Evolutionary conservation across 2,329 filamentous ascomycete species (phyloP).

Genomic region (Neofusicoccum umdonicola): DNA sequence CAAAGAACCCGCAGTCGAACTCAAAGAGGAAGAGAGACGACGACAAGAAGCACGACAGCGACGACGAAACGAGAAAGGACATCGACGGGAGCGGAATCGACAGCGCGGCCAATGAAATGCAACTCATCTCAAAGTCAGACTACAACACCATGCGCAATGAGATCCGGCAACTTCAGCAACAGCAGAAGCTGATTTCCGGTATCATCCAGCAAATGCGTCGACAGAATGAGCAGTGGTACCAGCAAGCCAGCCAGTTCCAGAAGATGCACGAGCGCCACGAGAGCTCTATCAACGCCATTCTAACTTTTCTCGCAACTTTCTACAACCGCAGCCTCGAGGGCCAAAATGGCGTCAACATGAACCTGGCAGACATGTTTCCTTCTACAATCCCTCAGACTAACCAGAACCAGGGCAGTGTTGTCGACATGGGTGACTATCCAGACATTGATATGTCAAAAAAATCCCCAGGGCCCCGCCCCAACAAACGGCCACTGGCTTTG

Average conservation of each 20-base stretch:
- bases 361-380: conserved; percentile 79
- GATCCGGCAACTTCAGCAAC: conserved; percentile 75
- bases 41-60: conserved; percentile 68
- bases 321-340: conserved; percentile 92
- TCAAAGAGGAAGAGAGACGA: conserved; percentile 54
- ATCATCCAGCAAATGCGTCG: conserved; percentile 77
- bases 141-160: conserved; percentile 75
- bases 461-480: conserved; percentile 34
- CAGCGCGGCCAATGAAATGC: conserved; percentile 38
- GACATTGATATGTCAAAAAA: conserved; percentile 31
- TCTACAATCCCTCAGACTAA: conserved; percentile 56
- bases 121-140: conserved; percentile 66
- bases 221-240: conserved; percentile 84
- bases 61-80: conserved; percentile 56
- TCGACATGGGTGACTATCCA: conserved; percentile 59
- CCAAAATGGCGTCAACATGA: conserved; percentile 74
- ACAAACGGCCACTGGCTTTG: conserved; percentile 36
- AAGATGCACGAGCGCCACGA: conserved; percentile 93
- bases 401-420: conserved; percentile 57
- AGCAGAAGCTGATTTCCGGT: conserved; percentile 80
- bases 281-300: conserved; percentile 97
- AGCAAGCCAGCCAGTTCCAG: conserved; percentile 85
- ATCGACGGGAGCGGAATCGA: conserved; percentile 33
- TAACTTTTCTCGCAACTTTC: conserved; percentile 94
- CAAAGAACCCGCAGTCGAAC: conserved; percentile 64